Percentiles rank a stretch among this genome's conserved stretches.
Evolutionary conservation across 2,329 filamentous ascomycete genomes (phyloP).

Genomic region (Colletotrichum graminicola): DNA sequence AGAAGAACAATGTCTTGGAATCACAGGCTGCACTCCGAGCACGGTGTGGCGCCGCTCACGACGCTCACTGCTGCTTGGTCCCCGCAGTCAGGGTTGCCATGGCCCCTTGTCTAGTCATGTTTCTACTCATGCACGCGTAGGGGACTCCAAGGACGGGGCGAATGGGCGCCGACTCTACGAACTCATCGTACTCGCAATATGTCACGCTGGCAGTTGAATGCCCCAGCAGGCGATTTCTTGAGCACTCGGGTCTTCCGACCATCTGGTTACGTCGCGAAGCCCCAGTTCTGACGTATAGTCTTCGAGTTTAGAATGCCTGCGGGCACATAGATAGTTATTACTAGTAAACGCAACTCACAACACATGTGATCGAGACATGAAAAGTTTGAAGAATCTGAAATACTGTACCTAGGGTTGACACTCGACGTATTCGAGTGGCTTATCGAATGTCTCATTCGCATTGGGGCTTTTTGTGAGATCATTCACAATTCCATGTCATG

Average conservation of each 20-base stretch:
- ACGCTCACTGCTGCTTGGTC: too few relatives aligned
- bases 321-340: too few relatives aligned
- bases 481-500: not conserved
- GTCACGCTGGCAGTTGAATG: not conserved
- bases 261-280: not conserved
- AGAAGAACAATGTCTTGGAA: too few relatives aligned
- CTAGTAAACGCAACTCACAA: not conserved
- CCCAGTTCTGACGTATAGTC: not conserved
- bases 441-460: too few relatives aligned
- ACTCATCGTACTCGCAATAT: not conserved
- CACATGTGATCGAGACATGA: not conserved
- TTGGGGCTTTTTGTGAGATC: not conserved
- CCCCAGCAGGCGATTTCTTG: not conserved
- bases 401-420: too few relatives aligned
- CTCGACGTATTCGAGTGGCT: too few relatives aligned
- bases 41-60: too few relatives aligned
- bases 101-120: not conserved
- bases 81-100: too few relatives aligned
- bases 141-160: not conserved
- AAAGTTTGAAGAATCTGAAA: too few relatives aligned
- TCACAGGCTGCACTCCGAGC: too few relatives aligned
- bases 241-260: not conserved
- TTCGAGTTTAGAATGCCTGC: not conserved
- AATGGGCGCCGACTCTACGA: not conserved
- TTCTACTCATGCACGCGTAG: not conserved